Conservation (phyloP, 441 rosid species). For the Erodium trifolium region DNA sequence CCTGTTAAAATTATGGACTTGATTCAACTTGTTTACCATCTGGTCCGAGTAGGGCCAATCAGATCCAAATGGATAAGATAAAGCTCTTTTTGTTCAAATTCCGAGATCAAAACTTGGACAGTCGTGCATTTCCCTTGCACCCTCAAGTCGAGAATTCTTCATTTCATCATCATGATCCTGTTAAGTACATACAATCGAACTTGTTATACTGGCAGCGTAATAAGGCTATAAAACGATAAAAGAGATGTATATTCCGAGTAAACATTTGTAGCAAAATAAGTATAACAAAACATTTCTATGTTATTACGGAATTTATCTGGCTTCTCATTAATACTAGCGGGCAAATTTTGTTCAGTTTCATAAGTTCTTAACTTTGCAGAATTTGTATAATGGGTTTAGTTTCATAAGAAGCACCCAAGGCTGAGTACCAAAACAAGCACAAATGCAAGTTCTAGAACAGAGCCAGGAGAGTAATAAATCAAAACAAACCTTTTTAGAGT, state of each 20-base stretch:
- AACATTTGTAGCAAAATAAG: no score
- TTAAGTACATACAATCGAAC: background rate
- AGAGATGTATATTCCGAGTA: background rate
- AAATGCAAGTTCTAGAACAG: background rate
- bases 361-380: background rate
- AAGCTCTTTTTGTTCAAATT: slow-evolving; percentile 25
- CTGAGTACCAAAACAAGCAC: background rate
- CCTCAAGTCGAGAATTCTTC: slow-evolving; percentile 17
- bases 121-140: slow-evolving; percentile 19
- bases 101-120: slow-evolving; percentile 50
- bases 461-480: background rate
- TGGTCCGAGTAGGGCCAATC: no score
- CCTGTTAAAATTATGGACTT: no score
- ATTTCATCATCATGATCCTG: slow-evolving; percentile 9
- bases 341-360: background rate
- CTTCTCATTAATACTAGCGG: background rate
- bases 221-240: slow-evolving; percentile 11
- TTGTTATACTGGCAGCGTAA: slow-evolving; percentile 10
- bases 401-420: background rate
- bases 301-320: background rate
- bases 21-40: no score
- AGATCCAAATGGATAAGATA: no score
- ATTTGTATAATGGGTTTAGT: background rate
- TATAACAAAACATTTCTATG: no score
- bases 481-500: slow-evolving; percentile 22